These are phyloP conservation scores for Syzygium aromaticum DNA, from an alignment of 345 rosid species.

Conservation along the genomic window DNA sequence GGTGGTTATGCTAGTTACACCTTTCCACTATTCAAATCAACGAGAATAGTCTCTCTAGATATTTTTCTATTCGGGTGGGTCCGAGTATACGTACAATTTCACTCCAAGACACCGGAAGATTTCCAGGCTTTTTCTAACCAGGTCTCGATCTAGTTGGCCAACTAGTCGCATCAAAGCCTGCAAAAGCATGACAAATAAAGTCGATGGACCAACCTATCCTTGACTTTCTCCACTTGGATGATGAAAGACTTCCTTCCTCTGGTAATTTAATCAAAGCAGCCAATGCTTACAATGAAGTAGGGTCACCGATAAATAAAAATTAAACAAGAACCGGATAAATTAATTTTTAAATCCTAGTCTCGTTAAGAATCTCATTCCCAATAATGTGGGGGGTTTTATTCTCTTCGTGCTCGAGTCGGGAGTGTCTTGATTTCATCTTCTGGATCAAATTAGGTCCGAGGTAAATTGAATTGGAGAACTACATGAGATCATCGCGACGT, in stretches of 20 bases:
- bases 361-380: neutral
- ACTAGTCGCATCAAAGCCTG: neutral
- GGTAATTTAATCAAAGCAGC: neutral
- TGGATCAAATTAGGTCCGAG: no score
- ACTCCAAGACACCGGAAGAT: neutral
- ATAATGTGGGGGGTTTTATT: neutral
- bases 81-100: neutral
- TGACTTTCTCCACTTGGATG: neutral
- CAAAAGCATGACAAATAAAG: neutral
- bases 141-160: neutral
- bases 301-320: neutral
- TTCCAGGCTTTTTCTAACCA: neutral
- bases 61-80: neutral
- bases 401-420: neutral
- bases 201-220: neutral
- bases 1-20: neutral
- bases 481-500: no score
- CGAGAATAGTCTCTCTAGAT: neutral
- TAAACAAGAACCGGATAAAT: neutral
- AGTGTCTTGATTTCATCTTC: no score
- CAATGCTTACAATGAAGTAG: neutral
- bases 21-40: neutral
- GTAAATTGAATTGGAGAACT: no score
- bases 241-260: no score
- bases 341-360: no score